phyloP scores from a whole-genome alignment of 805 yeast genomes.

The Cyberlindnera galapagoensis region DNA sequence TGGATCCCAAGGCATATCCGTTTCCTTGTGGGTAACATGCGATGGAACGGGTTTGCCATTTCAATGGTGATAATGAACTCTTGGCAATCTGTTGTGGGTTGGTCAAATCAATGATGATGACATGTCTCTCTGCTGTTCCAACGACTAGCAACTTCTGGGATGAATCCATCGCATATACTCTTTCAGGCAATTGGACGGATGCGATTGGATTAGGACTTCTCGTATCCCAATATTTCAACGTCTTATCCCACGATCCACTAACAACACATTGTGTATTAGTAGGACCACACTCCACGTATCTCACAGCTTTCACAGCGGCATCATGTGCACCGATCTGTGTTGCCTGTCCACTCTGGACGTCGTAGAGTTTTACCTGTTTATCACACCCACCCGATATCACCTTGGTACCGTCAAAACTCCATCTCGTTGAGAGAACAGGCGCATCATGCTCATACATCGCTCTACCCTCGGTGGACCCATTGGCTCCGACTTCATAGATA shows the following conservation, averaged over 20 bases:
- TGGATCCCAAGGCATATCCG: constrained; percentile 88
- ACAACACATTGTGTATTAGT: constrained; percentile 72
- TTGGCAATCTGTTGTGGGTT: constrained; percentile 80
- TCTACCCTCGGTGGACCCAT: constrained; percentile 79
- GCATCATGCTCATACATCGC: constrained; percentile 87
- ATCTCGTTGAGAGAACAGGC: constrained; percentile 76
- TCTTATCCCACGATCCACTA: constrained; percentile 95
- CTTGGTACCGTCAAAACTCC: constrained; percentile 84
- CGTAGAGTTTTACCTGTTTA: constrained; percentile 78
- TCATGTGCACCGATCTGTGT: constrained; percentile 85
- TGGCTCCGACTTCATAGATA: constrained; percentile 74
- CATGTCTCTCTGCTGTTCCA: constrained; percentile 89
- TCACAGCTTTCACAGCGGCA: constrained; percentile 66
- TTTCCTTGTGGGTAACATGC: constrained; percentile 87
- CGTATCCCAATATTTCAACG: constrained; percentile 91
- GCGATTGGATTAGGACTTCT: constrained; percentile 78
- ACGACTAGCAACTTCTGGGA: constrained; percentile 78
- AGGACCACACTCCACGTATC: constrained; percentile 83
- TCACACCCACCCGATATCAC: constrained; percentile 89
- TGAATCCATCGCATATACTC: constrained; percentile 86
- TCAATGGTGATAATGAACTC: constrained; percentile 66
- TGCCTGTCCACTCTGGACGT: constrained; percentile 72
- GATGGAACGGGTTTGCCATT: constrained; percentile 81
- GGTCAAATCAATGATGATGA: constrained; percentile 70
- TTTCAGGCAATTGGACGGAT: constrained; percentile 78